phyloP scores from a whole-genome alignment of 2,329 filamentous ascomycete species.

The Scolecobasidium constrictum region DNA sequence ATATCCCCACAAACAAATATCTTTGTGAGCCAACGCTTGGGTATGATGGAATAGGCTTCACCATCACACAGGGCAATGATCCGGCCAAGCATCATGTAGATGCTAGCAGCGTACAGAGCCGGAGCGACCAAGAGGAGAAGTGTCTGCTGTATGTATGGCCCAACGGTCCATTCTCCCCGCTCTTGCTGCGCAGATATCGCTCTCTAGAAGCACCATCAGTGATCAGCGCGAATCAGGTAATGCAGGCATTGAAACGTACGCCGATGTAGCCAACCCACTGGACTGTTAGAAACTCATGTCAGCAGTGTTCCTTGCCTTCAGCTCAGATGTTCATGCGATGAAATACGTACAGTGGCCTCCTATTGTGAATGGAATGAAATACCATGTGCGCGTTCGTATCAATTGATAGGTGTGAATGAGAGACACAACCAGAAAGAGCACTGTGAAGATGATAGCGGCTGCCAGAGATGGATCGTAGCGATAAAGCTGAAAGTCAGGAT shows the following conservation, averaged over 20 bases:
- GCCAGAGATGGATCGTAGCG: conserved; percentile 36
- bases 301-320: not conserved
- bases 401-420: conserved; percentile 30
- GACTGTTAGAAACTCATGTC: too few relatives aligned
- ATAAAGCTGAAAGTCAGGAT: conserved; percentile 16
- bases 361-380: conserved; percentile 36
- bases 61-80: conserved; percentile 31
- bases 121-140: conserved; percentile 38
- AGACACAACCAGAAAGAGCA: conserved; percentile 35
- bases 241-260: conserved; percentile 34
- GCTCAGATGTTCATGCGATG: conserved; percentile 13
- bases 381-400: conserved; percentile 34
- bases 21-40: conserved; percentile 32
- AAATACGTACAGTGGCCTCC: conserved; percentile 38
- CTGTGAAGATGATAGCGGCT: conserved; percentile 34
- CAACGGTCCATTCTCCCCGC: conserved; percentile 33
- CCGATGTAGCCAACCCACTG: too few relatives aligned
- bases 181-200: too few relatives aligned
- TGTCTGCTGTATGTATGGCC: conserved; percentile 32
- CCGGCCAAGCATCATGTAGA: conserved; percentile 39
- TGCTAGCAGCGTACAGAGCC: conserved; percentile 37
- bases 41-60: conserved; percentile 32
- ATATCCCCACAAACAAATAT: conserved; percentile 39
- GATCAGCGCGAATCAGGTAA: conserved; percentile 27
- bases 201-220: too few relatives aligned